Conservation (phyloP, 177 flowering plant species). For the Vitis hybrid region DNA sequence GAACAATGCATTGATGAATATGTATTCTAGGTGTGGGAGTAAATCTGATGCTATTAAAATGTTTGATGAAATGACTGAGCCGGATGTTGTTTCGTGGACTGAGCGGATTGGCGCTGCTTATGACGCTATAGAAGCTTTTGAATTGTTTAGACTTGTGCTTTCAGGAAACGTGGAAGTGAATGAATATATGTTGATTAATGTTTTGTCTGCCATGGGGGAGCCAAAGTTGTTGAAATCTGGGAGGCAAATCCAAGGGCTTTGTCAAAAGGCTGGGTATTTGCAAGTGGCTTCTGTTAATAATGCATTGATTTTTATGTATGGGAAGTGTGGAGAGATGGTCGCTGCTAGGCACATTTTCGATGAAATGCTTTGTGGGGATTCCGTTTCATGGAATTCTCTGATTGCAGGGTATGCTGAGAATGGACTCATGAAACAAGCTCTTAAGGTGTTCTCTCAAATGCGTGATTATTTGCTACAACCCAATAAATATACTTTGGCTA, state of each 20-base stretch:
- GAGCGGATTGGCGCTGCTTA: constrained; percentile 36
- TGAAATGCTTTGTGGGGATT: constrained; percentile 34
- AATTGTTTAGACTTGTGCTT: constrained; percentile 20
- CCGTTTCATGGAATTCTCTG: constrained; percentile 47
- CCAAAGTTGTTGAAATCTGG: constrained; percentile 22
- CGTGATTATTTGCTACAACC: constrained; percentile 20
- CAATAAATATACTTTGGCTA: constrained; percentile 31
- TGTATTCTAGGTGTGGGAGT: constrained; percentile 41
- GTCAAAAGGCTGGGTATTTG: constrained; percentile 34
- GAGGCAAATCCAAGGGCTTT: constrained; percentile 36
- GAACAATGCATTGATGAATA: constrained; percentile 45
- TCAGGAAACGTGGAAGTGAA: constrained; percentile 22
- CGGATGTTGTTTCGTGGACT: constrained; percentile 53
- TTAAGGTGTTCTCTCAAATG: constrained; percentile 29
- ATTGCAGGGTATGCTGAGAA: constrained; percentile 37
- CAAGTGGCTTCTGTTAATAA: constrained; percentile 26
- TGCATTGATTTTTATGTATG: constrained; percentile 45
- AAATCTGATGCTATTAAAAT: constrained; percentile 29
- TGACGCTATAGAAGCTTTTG: constrained; percentile 38
- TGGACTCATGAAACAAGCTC: constrained; percentile 22
- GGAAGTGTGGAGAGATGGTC: constrained; percentile 29
- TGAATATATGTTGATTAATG: constrained; percentile 39
- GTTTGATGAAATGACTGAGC: constrained; percentile 42
- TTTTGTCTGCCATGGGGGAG: constrained; percentile 26
- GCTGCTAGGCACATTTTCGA: constrained; percentile 33